phyloP scores from a whole-genome alignment of 2,329 filamentous ascomycete genomes.

The Endocalyx cinctus region DNA sequence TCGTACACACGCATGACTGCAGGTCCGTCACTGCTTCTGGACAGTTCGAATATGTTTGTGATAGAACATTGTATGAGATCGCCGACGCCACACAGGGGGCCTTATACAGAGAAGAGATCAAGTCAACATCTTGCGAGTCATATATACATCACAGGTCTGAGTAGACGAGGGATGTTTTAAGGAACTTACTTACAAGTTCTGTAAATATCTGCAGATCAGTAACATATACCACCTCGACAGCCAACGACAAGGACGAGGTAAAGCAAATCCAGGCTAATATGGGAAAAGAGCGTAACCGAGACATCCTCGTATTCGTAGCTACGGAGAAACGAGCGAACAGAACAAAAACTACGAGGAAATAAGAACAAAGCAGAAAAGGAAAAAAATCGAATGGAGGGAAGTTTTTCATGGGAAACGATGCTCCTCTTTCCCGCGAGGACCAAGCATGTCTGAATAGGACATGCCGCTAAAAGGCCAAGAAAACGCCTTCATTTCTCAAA shows the following conservation, averaged over 20 bases:
- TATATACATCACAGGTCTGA: background rate
- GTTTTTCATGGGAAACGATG: too few species aligned
- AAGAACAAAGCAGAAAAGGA: too few species aligned
- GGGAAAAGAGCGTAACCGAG: too few species aligned
- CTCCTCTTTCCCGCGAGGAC: too few species aligned
- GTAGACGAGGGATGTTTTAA: background rate
- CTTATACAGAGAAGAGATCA: slow-evolving; percentile 20
- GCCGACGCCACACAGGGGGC: slow-evolving; percentile 47
- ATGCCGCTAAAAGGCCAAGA: too few species aligned
- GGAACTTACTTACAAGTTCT: slow-evolving; percentile 19
- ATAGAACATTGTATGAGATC: slow-evolving; percentile 38
- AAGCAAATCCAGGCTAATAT: slow-evolving; percentile 10
- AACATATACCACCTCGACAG: slow-evolving; percentile 25
- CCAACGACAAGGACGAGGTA: slow-evolving; percentile 10
- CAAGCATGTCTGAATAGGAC: too few species aligned
- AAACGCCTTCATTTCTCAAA: too few species aligned
- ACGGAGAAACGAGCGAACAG: too few species aligned
- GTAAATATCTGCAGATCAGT: slow-evolving; percentile 27
- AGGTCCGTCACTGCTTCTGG: slow-evolving; percentile 38
- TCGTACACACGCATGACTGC: slow-evolving; percentile 50
- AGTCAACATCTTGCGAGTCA: background rate
- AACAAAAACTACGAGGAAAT: too few species aligned
- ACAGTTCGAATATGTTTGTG: slow-evolving; percentile 39
- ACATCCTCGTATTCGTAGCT: too few species aligned
- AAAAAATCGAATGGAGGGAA: too few species aligned